These are phyloP conservation scores for Hyparrhenia diplandra DNA, from an alignment of 176 grass and related monocot species.

Conservation along the genomic window DNA sequence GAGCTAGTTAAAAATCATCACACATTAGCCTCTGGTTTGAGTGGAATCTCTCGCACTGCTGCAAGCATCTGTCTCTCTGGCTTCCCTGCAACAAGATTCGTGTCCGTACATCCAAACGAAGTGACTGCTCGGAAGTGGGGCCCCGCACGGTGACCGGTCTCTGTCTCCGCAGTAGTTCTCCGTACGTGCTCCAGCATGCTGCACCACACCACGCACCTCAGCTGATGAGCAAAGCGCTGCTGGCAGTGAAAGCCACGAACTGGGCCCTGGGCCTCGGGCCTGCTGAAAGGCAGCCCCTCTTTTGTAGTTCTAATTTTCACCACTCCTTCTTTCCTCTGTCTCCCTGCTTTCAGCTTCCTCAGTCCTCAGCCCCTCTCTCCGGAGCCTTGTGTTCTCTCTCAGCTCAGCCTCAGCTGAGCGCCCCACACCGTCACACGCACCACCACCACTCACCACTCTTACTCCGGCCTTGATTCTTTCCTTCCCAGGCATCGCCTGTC, in stretches of 20 bases:
- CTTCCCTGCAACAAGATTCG: neutral
- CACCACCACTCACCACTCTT: neutral
- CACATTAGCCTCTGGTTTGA: neutral
- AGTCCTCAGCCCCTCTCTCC: too few relatives aligned
- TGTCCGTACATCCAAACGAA: neutral
- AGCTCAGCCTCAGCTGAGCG: neutral
- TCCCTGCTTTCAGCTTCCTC: too few relatives aligned
- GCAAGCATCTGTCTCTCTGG: neutral
- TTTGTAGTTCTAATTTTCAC: too few relatives aligned
- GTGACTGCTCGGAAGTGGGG: neutral
- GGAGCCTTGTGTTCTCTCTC: too few relatives aligned
- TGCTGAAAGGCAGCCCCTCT: slow-evolving; percentile 13
- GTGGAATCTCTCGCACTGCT: neutral
- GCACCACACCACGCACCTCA: neutral
- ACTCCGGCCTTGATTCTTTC: slow-evolving; percentile 32
- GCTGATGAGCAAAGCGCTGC: neutral
- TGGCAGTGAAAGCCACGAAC: slow-evolving; percentile 13
- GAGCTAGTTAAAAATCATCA: neutral
- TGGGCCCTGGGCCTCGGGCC: slow-evolving; percentile 11
- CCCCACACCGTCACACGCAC: neutral
- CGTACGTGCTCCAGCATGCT: too few relatives aligned
- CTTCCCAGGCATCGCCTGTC: slow-evolving; percentile 30
- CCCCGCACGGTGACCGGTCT: neutral
- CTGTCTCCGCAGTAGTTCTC: neutral
- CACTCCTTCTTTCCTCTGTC: neutral